These are phyloP conservation scores for Bullera alba DNA, from an alignment of 768 basidiomycete genomes.

Conservation along the genomic window DNA sequence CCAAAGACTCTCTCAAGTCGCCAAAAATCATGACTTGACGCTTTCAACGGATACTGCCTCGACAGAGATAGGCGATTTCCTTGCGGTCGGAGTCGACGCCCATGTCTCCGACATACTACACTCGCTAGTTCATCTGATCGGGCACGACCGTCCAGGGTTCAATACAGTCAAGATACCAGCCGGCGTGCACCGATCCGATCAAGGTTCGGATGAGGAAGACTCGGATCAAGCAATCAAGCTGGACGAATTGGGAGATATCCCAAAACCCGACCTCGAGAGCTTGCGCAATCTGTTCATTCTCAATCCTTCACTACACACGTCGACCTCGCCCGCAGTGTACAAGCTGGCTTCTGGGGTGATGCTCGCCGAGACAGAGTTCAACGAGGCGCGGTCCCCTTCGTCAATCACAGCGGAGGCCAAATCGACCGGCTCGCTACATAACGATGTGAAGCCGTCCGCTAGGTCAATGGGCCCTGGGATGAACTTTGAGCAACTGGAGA, in stretches of 20 bases:
- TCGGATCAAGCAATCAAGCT: constrained; percentile 65
- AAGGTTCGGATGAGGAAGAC: constrained; percentile 53
- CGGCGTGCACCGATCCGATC: neutral
- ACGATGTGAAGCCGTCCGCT: constrained; percentile 5
- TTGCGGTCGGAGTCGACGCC: constrained; percentile 31
- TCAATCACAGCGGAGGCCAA: neutral
- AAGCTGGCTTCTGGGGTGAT: constrained; percentile 16
- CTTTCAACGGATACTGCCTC: constrained; percentile 15
- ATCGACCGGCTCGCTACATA: neutral
- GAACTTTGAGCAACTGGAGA: neutral
- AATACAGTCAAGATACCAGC: constrained; percentile 22
- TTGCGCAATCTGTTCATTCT: constrained; percentile 23
- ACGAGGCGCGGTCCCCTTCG: neutral
- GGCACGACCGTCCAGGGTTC: constrained; percentile 17
- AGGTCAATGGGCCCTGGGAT: neutral
- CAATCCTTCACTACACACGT: constrained; percentile 22
- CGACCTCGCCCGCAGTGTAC: constrained; percentile 24
- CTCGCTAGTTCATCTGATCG: constrained; percentile 22
- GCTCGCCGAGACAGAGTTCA: constrained; percentile 10
- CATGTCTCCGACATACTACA: constrained; percentile 27
- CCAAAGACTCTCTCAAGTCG: constrained; percentile 16
- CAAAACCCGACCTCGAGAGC: constrained; percentile 22
- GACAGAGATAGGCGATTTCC: constrained; percentile 32
- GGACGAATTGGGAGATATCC: constrained; percentile 58
- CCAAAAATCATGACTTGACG: constrained; percentile 18